phyloP scores from a whole-genome alignment of 2,329 filamentous ascomycete species.

The Coniochaeta prunicola region DNA sequence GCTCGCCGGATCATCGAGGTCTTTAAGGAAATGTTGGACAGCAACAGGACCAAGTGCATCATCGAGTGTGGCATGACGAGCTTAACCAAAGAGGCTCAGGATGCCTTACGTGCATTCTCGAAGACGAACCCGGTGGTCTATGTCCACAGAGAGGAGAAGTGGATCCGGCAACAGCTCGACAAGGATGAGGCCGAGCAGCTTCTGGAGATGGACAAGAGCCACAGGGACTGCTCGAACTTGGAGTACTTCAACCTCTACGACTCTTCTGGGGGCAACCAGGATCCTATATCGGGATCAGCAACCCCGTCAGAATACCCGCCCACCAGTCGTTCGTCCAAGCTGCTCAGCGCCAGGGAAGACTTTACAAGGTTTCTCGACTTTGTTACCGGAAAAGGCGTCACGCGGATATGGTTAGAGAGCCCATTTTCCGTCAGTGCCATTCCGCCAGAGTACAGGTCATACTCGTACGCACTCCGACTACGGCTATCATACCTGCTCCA shows the following conservation, averaged over 20 bases:
- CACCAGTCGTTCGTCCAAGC: slow-evolving; percentile 42
- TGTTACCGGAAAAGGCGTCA: slow-evolving; percentile 44
- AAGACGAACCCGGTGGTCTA: slow-evolving; percentile 63
- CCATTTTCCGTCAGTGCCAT: slow-evolving; percentile 54
- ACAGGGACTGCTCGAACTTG: slow-evolving; percentile 59
- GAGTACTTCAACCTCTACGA: slow-evolving; percentile 65
- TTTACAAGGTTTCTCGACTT: slow-evolving; percentile 53
- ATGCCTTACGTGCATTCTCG: slow-evolving; percentile 50
- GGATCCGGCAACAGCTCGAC: slow-evolving; percentile 51
- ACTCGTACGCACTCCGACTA: slow-evolving; percentile 57
- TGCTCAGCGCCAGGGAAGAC: slow-evolving; percentile 54
- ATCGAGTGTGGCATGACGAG: slow-evolving; percentile 63
- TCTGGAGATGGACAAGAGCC: slow-evolving; percentile 45
- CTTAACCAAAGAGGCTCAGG: slow-evolving; percentile 52
- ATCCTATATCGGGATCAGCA: slow-evolving; percentile 11
- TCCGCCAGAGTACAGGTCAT: slow-evolving; percentile 47
- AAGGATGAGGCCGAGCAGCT: slow-evolving; percentile 47
- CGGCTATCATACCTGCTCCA: slow-evolving; percentile 50
- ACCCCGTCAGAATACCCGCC: slow-evolving; percentile 20
- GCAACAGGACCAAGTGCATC: slow-evolving; percentile 53
- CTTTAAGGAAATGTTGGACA: slow-evolving; percentile 51
- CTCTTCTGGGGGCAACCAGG: slow-evolving; percentile 23
- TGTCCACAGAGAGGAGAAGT: slow-evolving; percentile 56
- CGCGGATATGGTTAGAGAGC: slow-evolving; percentile 46
- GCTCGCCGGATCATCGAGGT: slow-evolving; percentile 54